Base-by-base conservation (phyloP, 225 moss, liverwort and hornwort genomes). In the Lunularia cruciata region DNA sequence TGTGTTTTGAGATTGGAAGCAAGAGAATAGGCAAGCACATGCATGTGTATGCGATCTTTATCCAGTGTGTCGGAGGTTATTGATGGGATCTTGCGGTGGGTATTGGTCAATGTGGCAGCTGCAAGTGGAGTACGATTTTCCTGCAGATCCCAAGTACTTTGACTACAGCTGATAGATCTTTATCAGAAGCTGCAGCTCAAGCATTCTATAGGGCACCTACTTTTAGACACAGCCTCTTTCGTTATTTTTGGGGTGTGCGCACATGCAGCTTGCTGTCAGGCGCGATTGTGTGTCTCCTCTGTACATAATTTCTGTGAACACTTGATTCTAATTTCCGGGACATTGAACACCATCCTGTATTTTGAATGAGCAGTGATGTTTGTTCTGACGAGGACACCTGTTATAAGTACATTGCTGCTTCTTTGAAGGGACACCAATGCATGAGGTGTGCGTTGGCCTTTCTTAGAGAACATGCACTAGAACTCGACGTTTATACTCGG, bases 121-220 rank as follows among this genome's bases (percentile, higher is more conserved):
- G 74, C 93, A 87, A 83, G 88, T 87, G 84, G 90, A 94, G 83
- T 88, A 88, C 74, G 90, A 94, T 78, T 94, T 88, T 61, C 93
- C 93, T 67, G 85, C 88, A 65, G 84, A 94, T 86, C 93, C 93
- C 25, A 94, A 94, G 75, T 94, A 94, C 76, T 94, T 87, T 79
- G 93, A 88, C 82, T 89, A 74, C 86, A 83, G 79, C 84, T 84
- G 76, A 83, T 92, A 86, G 87, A 81, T 66, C 47, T 47, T 69
- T 43, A 55, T 70, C 69, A 73, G 66, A 67, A 65, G 73, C 59
- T 60, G 65, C 76, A 16, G 36, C 30, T 70, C 47, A 53, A 37
- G 57, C 58, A 64, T 63, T 32, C 56, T 53, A 27, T 73, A 65
- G 70, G 72, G 56, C 73, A 55, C 23, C 43, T 72, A 66, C 51